Evolutionary conservation across 768 basidiomycete species (phyloP).

Genomic region (Pleurotus tuoliensis): DNA sequence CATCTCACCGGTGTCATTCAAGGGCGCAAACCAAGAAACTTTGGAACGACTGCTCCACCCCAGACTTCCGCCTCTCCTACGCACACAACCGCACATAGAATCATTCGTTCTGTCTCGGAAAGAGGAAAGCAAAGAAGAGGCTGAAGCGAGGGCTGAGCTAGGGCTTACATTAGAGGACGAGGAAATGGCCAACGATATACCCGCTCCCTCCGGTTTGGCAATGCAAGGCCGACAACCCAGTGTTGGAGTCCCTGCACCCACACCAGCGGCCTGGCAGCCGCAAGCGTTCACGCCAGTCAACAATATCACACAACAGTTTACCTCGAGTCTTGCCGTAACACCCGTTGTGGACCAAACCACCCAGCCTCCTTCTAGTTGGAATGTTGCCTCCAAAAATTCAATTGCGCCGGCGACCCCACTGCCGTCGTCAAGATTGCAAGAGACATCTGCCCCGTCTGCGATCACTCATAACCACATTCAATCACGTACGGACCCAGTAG

Average conservation of each 20-base stretch:
- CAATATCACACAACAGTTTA: too few relatives aligned
- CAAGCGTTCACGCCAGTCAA: too few relatives aligned
- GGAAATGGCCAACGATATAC: neutral
- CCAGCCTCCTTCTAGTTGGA: too few relatives aligned
- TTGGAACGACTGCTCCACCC: conserved; percentile 69
- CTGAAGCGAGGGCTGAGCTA: conserved; percentile 37
- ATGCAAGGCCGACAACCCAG: too few relatives aligned
- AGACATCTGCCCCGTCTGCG: neutral
- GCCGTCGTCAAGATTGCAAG: neutral
- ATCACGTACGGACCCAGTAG: neutral
- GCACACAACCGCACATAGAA: conserved; percentile 62
- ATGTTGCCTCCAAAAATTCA: too few relatives aligned
- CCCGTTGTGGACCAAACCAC: too few relatives aligned
- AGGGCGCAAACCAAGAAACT: neutral
- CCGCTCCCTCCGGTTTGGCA: too few relatives aligned
- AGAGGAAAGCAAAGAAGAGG: conserved; percentile 67
- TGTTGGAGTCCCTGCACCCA: too few relatives aligned
- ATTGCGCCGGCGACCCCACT: neutral
- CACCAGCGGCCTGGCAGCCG: too few relatives aligned
- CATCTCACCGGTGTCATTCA: neutral
- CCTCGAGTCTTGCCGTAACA: too few relatives aligned
- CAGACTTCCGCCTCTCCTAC: conserved; percentile 71
- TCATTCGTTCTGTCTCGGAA: conserved; percentile 53
- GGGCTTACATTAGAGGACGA: conserved; percentile 23
- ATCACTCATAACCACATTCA: neutral